Evolutionary conservation across 2,329 filamentous ascomycete genomes (phyloP).

Genomic region (Neopestalotiopsis sp.): DNA sequence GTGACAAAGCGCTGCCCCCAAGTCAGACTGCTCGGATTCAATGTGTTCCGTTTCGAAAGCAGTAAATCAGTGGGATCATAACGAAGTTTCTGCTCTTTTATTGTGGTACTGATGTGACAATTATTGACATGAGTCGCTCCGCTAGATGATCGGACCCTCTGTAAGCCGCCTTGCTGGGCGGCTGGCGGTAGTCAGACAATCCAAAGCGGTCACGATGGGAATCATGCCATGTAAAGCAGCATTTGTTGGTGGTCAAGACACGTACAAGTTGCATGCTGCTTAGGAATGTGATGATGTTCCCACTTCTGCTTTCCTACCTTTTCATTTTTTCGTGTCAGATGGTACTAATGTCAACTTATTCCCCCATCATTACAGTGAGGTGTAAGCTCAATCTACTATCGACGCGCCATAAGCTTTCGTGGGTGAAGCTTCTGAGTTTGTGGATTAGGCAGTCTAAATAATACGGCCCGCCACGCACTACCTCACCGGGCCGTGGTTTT

Average conservation of each 20-base stretch:
- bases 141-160: not conserved
- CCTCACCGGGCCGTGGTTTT: not conserved
- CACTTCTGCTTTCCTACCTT: not conserved
- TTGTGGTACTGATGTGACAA: not conserved
- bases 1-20: not conserved
- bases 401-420: no score
- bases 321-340: not conserved
- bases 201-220: not conserved
- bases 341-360: not conserved
- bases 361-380: not conserved
- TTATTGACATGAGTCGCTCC: not conserved
- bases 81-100: not conserved
- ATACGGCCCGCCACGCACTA: not conserved
- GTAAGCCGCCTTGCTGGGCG: not conserved
- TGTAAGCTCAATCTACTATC: not conserved
- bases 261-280: not conserved
- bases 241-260: not conserved
- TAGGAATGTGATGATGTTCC: not conserved
- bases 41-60: not conserved
- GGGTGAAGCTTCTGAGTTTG: not conserved
- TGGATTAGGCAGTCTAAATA: not conserved
- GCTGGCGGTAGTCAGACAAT: not conserved
- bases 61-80: not conserved
- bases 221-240: not conserved
- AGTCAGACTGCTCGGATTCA: not conserved